Base-by-base conservation (phyloP, 1,139 yeast genomes). In the Protomyces gravidus region DNA sequence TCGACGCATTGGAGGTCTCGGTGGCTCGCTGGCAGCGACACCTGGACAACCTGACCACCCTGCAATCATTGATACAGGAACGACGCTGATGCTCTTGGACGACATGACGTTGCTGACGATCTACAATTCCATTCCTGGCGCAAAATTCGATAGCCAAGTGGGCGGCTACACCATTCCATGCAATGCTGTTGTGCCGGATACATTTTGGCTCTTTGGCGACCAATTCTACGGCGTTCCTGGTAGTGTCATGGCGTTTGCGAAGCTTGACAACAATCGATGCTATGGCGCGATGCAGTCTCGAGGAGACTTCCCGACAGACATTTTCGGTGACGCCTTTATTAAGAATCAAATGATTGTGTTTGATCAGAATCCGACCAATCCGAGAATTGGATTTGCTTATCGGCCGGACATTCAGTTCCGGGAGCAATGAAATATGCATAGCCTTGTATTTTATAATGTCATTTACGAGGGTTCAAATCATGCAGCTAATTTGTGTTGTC, bases 51-150 rank as follows among this genome's bases (percentile, higher is more conserved):
- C 58, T 13, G 46, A 46, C 9, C 98, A 98, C 73, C 97, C 97
- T 68, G 50, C 28, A 21, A 97, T 96, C 63, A 88, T 92, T 70
- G 98, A 92, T 74, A 92, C 98, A 62, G 98, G 98, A 76, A 92
- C 98, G 65, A 90, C 97, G 28, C 81, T 92, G 74, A 85, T 92
- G 56, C 45, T 51, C 36, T 25, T 51, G 19, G 58, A 45, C 26
- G 53, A 52, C 30, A 36, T 26, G 53, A 42, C 53, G 13, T 30
- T 51, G 13, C 42, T 45, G 45, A 45, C 52, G 13, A 47, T 58
- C 33, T 58, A 58, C 58, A 50, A 45, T n/a, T 33, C 42, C 5
- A 32, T 58, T 19, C 45, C 53, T 2, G 61, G 58, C 19, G 58
- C 52, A 5, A 28, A 23, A 4, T 58, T 39, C 55, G 42, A 58